Evolutionary conservation across 1,139 yeast genomes (phyloP), one percentile per base, ranked within the genome.

Genomic region (Spathaspora sp.): DNA sequence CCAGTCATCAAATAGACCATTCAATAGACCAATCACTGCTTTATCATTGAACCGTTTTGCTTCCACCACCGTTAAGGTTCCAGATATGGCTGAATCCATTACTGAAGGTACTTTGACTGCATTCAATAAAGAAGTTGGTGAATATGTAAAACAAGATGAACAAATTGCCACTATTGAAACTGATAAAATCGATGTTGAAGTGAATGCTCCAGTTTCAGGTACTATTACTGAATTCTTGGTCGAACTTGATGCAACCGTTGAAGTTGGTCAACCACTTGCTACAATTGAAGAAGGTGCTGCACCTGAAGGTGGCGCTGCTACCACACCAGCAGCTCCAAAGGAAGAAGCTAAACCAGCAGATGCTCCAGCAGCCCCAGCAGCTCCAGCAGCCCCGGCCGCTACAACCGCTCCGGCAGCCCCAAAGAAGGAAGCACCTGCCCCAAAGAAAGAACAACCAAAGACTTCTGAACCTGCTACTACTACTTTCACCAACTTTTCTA

Each of bases 51-150:
- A 55, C 55, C 70, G 80, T 63, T 70, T 65, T 47, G 78, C 76
- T 39, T 71, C 78, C 15, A 67, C 65, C 43, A 59, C 75, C 46
- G 96, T 93, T 48, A 89, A 90, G 69, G 99, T 93, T 34, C 99
- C 99, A 44, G 96, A 89, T 56, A 90, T 93, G 97, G 99, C 99
- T 43, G 99, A 93, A 72, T 91, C 98, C 46, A 86, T 93, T 64
- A 89, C 97, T 43, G 99, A 93, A 70, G 99, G 99, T 67, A 89
- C 98, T 43, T 79, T 93, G 57, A 76, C 89, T 53, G 85, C 89
- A 46, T 90, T 82, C 70, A 78, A 82, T 57, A 85, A 84, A 66
- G 74, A 81, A 56, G 89, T 90, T 51, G 99, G 99, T 56, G 98
- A 93, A 55, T 90, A 72, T 60, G 95, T 95, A 48, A 81, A 78